These are phyloP conservation scores for Russula foetens DNA, from an alignment of 768 basidiomycete species.

Conservation along the genomic window DNA sequence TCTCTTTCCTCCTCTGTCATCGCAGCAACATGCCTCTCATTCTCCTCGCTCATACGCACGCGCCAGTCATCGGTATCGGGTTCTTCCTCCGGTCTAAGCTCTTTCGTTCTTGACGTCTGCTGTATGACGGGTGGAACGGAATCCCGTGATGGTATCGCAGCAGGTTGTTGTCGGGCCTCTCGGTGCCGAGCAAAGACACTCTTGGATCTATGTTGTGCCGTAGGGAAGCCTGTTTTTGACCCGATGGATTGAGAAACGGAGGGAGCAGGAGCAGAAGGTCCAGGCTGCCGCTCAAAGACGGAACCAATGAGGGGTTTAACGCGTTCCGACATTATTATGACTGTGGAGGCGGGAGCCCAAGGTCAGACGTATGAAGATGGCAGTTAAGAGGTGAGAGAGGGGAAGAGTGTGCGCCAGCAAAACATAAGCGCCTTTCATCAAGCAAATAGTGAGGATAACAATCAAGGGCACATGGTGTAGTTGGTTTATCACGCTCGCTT, in stretches of 20 bases:
- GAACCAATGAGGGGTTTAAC: constrained; percentile 34
- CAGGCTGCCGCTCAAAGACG: constrained; percentile 36
- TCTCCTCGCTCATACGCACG: constrained; percentile 56
- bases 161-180: constrained; percentile 18
- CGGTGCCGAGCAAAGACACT: constrained; percentile 33
- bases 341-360: background rate
- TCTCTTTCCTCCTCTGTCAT: constrained; percentile 72
- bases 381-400: background rate
- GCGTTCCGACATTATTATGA: constrained; percentile 13
- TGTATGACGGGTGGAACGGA: constrained; percentile 18
- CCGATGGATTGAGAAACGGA: constrained; percentile 19
- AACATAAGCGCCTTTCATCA: background rate
- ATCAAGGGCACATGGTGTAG: constrained; percentile 17
- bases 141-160: constrained; percentile 18
- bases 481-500: constrained; percentile 20
- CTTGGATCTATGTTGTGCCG: constrained; percentile 34
- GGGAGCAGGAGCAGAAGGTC: constrained; percentile 22
- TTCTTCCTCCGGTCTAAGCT: background rate
- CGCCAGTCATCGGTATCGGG: constrained; percentile 34
- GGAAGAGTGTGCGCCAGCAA: too few species aligned
- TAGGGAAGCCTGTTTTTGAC: constrained; percentile 32
- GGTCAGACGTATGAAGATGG: background rate
- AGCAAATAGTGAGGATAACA: accelerated
- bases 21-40: constrained; percentile 46
- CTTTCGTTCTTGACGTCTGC: constrained; percentile 14